Evolutionary conservation across 768 basidiomycete genomes (phyloP), one percentile per base, ranked within the genome.

Genomic region (Strobilomyces dryophilus): DNA sequence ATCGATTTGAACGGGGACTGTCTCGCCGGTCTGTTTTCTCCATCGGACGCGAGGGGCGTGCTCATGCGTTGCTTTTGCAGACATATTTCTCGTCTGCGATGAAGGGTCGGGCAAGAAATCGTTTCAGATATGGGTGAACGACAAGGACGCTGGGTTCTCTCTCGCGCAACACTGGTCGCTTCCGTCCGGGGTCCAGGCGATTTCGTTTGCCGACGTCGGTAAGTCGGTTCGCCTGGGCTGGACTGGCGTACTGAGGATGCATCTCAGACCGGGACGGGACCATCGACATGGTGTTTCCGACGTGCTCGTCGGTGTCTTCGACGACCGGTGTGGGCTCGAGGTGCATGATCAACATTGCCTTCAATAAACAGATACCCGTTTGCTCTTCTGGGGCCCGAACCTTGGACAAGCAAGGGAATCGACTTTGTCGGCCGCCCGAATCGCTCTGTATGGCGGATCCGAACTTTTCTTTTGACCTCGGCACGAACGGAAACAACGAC

Each of bases 1-100:
- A 80, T 98, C 5, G 97, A 99, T 63, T 73, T 99, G 36, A 83
- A 98, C 56, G 97, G 97, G 12, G 97, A 99, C 68, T 98, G 97
- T 68, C 77, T 97, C 4, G 92, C 95, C 57, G 92, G 92, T 88
- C 55, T 26, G 55, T 53, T 8, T 32, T 11, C 8, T 34, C 20
- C 18, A 15, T 1, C 1, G 18, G 5, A 6, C 2, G 8, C 29
- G 29, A 17, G 44, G 18, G 20, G 3, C 34, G 2, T 29, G 9
- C 47, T 55, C 20, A 53, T 34, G 60, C 29, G 35, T 44, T 52
- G 12, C 27, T 24, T 45, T 29, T 53, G 54, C 55, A 89, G 95
- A 99, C 61, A 72, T 98, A 4, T 95, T 99, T 67, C 76, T 99
- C 8, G 82, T 91, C 11, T 98, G 97, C 66, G 79, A 85, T 54